These are phyloP conservation scores for Penicillium arizonense DNA, from an alignment of 495 filamentous ascomycete species.

Conservation along the genomic window DNA sequence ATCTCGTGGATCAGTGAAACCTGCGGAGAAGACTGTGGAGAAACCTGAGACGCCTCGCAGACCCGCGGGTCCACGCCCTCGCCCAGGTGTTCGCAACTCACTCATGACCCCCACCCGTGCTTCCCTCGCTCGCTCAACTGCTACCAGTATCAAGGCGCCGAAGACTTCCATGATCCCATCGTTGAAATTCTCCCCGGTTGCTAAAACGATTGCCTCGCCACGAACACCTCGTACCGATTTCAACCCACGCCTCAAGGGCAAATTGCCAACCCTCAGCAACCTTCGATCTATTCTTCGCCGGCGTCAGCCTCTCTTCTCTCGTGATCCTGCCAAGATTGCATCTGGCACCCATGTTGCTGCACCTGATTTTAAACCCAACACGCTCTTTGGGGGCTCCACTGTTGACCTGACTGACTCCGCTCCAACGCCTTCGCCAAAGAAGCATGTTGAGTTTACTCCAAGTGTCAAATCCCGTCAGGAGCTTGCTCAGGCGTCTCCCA, in stretches of 20 bases:
- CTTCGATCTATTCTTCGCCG: conserved; percentile 64
- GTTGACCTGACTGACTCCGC: conserved; percentile 24
- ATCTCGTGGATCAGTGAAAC: conserved; percentile 20
- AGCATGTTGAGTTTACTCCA: conserved; percentile 61
- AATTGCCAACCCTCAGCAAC: conserved; percentile 38
- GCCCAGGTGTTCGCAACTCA: conserved; percentile 38
- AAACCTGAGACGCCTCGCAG: conserved; percentile 36
- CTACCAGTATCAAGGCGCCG: conserved; percentile 54
- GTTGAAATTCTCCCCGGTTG: conserved; percentile 43
- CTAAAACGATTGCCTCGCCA: conserved; percentile 42
- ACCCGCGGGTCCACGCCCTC: conserved; percentile 39
- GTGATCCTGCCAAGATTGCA: conserved; percentile 58
- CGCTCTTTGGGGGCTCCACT: conserved; percentile 36
- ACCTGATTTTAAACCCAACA: conserved; percentile 44
- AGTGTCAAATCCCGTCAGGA: conserved; percentile 47
- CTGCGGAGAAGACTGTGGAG: conserved; percentile 16
- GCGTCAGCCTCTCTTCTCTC: conserved; percentile 59
- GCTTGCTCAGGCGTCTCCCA: conserved; percentile 37
- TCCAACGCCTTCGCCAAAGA: conserved; percentile 48
- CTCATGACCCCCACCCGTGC: conserved; percentile 79
- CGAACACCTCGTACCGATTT: conserved; percentile 47
- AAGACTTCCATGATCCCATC: conserved; percentile 57
- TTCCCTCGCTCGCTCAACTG: conserved; percentile 61
- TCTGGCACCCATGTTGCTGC: conserved; percentile 58
- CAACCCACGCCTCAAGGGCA: conserved; percentile 45